Evolutionary conservation across 768 basidiomycete species (phyloP), one percentile per base, ranked within the genome.

Genomic region (Mrakia frigida): DNA sequence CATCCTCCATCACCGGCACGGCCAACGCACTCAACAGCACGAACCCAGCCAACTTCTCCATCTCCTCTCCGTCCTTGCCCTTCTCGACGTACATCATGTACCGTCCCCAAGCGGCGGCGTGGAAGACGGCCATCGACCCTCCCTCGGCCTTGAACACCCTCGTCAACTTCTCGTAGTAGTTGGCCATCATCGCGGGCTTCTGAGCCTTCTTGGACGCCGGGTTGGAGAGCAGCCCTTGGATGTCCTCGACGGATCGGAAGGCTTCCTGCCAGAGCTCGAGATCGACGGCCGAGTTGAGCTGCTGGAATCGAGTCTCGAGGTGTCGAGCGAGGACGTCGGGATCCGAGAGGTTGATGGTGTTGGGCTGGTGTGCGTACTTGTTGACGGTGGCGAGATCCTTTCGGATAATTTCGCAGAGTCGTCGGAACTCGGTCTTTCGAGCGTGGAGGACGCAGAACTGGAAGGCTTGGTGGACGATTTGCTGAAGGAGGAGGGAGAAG

Each of bases 251-350:
- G 59, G 93, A 94, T 77, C 96, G 91, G 88, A 98, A 99, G 14
- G 94, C 96, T 81, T 98, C 96, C 82, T 98, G 95, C 96, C 96
- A 99, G 37, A 99, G 87, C 84, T 99, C 96, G 79, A 99, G 90
- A 83, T 98, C 94, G 80, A 98, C 94, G 1, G 94, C 94, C 28
- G 94, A 92, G 81, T 94, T 94, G 78, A 98, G 88, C 85, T 98
- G 95, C 37, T 92, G 92, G 83, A 99, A 98, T 74, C 95, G 93
- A 25, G 94, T 95, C 82, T 98, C 96, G 77, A 98, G 91, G 84
- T 97, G 92, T 80, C 93, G 93, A 81, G 96, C 92, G 70, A 98
- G 90, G 11, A 91, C 96, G 80, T 98, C 96, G 18, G 94, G 88
- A 82, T 98, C 96, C 75, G 92, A 90, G 53, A 98, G 89, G 85